Evolutionary conservation across 148 eudicot species (phyloP).

Genomic region (Cornus suecica): DNA sequence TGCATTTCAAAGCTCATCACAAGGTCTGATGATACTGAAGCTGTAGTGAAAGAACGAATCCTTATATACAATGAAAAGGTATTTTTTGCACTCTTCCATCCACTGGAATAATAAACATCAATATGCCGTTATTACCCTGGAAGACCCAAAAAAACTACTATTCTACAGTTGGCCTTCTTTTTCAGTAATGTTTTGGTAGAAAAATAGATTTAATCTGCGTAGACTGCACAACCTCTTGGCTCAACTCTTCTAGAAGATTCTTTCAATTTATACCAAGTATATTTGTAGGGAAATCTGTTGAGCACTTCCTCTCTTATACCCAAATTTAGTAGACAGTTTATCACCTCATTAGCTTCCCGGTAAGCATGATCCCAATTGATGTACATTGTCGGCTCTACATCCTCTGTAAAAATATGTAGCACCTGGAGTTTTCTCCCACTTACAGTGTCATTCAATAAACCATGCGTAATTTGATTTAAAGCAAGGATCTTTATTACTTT

Average conservation of each 20-base stretch:
- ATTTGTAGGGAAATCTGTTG: neutral
- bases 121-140: too few relatives aligned
- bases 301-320: neutral
- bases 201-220: neutral
- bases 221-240: neutral
- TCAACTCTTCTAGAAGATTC: neutral
- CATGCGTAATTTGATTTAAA: neutral
- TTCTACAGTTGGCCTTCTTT: too few relatives aligned
- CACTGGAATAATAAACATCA: too few relatives aligned
- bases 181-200: too few relatives aligned
- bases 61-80: slow-evolving; percentile 87
- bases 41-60: slow-evolving; percentile 76
- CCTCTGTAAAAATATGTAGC: neutral
- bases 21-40: slow-evolving; percentile 91
- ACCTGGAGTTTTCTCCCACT: neutral
- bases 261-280: neutral
- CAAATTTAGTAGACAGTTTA: neutral
- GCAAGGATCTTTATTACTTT: neutral
- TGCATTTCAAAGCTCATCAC: slow-evolving; percentile 90
- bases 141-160: too few relatives aligned
- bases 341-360: neutral
- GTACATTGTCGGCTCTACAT: neutral
- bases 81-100: too few relatives aligned
- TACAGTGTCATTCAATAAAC: neutral
- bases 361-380: neutral